Evolutionary conservation across 371 early-diverging fungal genomes (phyloP), one percentile per base, ranked within the genome.

Genomic region (Actinomortierella ambigua): DNA sequence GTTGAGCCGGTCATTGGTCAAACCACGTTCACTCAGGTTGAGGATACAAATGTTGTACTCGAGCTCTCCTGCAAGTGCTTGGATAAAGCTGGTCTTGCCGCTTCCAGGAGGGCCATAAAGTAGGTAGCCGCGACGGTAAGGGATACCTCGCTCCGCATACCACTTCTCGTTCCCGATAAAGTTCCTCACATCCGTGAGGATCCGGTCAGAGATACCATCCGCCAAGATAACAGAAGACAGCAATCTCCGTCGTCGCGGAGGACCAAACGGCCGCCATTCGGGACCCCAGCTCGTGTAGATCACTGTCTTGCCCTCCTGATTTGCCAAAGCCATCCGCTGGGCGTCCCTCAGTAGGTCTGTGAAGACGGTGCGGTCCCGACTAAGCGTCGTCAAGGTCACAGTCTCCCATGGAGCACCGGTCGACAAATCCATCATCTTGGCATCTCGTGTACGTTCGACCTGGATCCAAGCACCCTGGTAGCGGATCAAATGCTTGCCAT

Each of bases 101-200:
- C 95, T 95, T 14, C 99, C 99, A 0, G 99, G 99, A 27, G 98
- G 97, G 1, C 99, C 99, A 78, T 98, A 91, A 2, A 99, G 83
- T 54, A 99, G 77, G 76, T 99, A 99, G 1, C 99, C 99, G 39
- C 99, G 83, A 41, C 99, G 84, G 75, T 98, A 98, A 2, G 99
- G 99, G 49, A 98, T 98, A 85, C 95, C 98, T 62, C 98, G 82
- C 58, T 95, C 93, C 55, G 87, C 86, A 70, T 98, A 98, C 99
- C 99, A 98, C 69, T 90, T 86, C 8, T 94, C 94, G 63, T 91
- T 95, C 15, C 73, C 77, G 50, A 96, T 85, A 81, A 98, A 98
- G 26, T 89, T 83, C 63, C 80, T 77, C 8, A 98, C 95, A 65
- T 98, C 99, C 1, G 79, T 62, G 1, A 95, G 85, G 29, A 98